Evolutionary conservation across 2,329 filamentous ascomycete species (phyloP), one percentile per base, ranked within the genome.

Genomic region (Penicillium polonicum): DNA sequence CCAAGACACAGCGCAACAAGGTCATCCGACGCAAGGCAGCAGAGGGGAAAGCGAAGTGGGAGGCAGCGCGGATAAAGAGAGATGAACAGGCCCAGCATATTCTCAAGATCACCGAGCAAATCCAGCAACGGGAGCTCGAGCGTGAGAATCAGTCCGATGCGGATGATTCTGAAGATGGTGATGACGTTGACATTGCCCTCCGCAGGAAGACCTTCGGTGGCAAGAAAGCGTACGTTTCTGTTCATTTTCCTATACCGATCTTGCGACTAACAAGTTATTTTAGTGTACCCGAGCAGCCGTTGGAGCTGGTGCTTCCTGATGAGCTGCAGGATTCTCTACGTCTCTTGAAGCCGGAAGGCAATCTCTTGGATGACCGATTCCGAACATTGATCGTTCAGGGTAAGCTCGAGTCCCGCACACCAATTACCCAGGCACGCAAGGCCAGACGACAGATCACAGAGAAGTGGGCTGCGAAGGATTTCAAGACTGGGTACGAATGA

Each of bases 381-480:
- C 83, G 94, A 61, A 97, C 85, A 73, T 81, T 97, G 77, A 80
- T 97, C 61, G 83, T 97, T 35, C 86, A 92, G 62, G 94, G 94
- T 59, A 96, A 94, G 78, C 78, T 99, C 60, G 94, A 99, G 80
- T 84, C 85, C 49, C 84, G 94, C 67, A 88, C 88, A 72, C 87
- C 88, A 52, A 85, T 93, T 57, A 84, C 88, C 7, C 93, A 94
- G 78, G 84, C 83, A 69, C 96, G 90, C 83, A 90, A 94, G 80
- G 85, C 85, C 62, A 92, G 87, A 82, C 87, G 81, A 66, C 91
- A 90, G 74, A 77, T 87, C 51, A 96, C 91, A 7, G 94, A 97
- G 84, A 99, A 97, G 79, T 99, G 94, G 94, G 86, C 88, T 44
- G 90, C 96, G 80, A 99, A 99, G 82, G 94, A 99, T 74, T 99